Evolutionary conservation across 2,329 filamentous ascomycete species (phyloP).

Genomic region (Didymella lethalis): DNA sequence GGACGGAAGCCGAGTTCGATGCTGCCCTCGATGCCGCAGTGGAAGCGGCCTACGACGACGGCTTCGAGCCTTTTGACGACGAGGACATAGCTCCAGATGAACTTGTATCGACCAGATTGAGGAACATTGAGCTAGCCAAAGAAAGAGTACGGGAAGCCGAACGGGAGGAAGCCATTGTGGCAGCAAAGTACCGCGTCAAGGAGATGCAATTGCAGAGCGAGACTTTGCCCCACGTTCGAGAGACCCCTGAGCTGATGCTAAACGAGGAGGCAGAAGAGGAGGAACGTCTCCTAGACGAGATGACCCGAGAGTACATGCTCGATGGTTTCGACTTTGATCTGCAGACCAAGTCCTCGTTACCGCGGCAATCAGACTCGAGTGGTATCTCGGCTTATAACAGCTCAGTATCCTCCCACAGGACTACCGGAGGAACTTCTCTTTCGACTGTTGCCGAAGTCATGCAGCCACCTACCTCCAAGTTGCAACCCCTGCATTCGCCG

Average conservation of each 20-base stretch:
- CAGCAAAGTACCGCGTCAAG: conserved; percentile 68
- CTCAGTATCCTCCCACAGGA: conserved; percentile 75
- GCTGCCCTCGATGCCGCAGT: conserved; percentile 93
- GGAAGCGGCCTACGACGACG: conserved; percentile 94
- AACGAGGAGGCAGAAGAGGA: conserved; percentile 58
- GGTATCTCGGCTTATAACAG: conserved; percentile 85
- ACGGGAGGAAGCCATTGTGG: conserved; percentile 69
- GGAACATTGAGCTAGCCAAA: conserved; percentile 77
- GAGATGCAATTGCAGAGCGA: conserved; percentile 56
- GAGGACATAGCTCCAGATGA: conserved; percentile 52
- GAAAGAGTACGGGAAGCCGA: conserved; percentile 78
- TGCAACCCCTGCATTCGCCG: conserved; percentile 38
- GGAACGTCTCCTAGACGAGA: conserved; percentile 74
- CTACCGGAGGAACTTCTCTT: conserved; percentile 71
- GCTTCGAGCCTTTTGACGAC: conserved; percentile 74
- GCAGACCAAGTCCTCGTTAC: conserved; percentile 71
- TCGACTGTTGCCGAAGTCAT: conserved; percentile 76
- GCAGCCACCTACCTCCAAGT: conserved; percentile 50
- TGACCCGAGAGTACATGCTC: conserved; percentile 82
- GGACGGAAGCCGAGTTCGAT: conserved; percentile 89
- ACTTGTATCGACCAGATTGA: conserved; percentile 49
- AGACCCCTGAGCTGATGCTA: conserved; percentile 48
- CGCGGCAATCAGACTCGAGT: conserved; percentile 83
- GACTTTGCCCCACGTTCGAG: conserved; percentile 51
- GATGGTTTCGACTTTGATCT: conserved; percentile 82